phyloP scores from a whole-genome alignment of 2,329 filamentous ascomycete species.

The Aspergillus tubingensis region DNA sequence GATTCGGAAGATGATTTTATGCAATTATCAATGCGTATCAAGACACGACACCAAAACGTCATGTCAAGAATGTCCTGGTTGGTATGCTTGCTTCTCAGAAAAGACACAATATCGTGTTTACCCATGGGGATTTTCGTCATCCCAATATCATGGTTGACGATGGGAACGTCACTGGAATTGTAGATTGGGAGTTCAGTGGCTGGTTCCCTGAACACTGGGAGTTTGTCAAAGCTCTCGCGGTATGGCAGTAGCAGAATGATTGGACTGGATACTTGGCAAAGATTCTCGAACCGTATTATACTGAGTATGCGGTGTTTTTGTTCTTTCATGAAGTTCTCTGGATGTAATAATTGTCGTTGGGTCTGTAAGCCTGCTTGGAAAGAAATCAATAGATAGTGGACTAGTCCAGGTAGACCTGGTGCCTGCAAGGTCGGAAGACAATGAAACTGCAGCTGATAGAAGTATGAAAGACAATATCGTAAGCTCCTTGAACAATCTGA shows the following conservation, averaged over 20 bases:
- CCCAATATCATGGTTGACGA: neutral
- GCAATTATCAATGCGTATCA: constrained; percentile 25
- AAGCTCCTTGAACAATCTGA: too few species aligned
- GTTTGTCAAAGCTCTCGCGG: neutral
- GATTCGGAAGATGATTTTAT: constrained; percentile 27
- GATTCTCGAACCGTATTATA: neutral
- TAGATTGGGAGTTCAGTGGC: neutral
- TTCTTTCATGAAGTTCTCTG: neutral
- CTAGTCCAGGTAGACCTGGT: too few species aligned
- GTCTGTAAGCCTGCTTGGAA: too few species aligned
- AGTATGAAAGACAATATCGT: too few species aligned
- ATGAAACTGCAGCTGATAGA: too few species aligned
- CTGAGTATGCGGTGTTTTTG: neutral
- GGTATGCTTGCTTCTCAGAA: constrained; percentile 20
- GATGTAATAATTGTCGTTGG: too few species aligned
- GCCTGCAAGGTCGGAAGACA: too few species aligned
- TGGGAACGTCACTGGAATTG: neutral
- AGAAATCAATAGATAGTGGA: too few species aligned
- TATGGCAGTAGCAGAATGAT: constrained; percentile 1
- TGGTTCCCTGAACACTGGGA: constrained; percentile 2
- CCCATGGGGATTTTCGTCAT: neutral
- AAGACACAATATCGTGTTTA: constrained; percentile 23
- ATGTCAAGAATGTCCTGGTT: constrained; percentile 16
- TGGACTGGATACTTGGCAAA: neutral
- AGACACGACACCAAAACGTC: constrained; percentile 19